These are phyloP conservation scores for Keithomyces neogunnii DNA, from an alignment of 2,329 filamentous ascomycete genomes.

Conservation along the genomic window DNA sequence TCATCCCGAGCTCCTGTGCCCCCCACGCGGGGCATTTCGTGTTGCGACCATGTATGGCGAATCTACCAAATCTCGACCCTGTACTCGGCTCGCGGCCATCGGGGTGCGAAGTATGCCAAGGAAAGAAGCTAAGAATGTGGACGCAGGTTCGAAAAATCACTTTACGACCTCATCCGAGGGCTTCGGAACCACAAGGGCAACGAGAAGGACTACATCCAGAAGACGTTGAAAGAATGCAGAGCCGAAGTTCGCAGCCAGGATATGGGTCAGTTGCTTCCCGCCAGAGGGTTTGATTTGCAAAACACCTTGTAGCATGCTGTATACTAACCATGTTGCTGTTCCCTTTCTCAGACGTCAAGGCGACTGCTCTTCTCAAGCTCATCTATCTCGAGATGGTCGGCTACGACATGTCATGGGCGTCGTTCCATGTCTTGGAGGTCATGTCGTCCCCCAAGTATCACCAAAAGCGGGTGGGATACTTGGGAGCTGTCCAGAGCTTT, in stretches of 20 bases:
- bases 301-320: conserved; percentile 3
- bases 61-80: not conserved
- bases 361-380: conserved; percentile 88
- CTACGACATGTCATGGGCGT: conserved; percentile 99
- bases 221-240: conserved; percentile 90
- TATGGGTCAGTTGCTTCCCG: conserved; percentile 55
- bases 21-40: conserved; percentile 17
- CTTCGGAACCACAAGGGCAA: conserved; percentile 91
- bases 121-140: not conserved
- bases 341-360: conserved; percentile 67
- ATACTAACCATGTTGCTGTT: not conserved
- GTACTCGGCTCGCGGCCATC: not conserved
- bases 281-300: not conserved
- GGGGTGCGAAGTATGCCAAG: not conserved
- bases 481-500: conserved; percentile 94
- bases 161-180: conserved; percentile 97
- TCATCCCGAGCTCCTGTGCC: conserved; percentile 6
- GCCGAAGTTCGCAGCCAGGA: conserved; percentile 87
- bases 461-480: conserved; percentile 91
- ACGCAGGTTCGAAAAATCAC: conserved; percentile 92
- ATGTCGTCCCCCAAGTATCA: conserved; percentile 95
- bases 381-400: conserved; percentile 99
- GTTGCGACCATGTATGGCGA: conserved; percentile 3
- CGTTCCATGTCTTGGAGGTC: conserved; percentile 96
- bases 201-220: conserved; percentile 91